Evolutionary conservation across 768 basidiomycete species (phyloP).

Genomic region (Boletus bicolor): DNA sequence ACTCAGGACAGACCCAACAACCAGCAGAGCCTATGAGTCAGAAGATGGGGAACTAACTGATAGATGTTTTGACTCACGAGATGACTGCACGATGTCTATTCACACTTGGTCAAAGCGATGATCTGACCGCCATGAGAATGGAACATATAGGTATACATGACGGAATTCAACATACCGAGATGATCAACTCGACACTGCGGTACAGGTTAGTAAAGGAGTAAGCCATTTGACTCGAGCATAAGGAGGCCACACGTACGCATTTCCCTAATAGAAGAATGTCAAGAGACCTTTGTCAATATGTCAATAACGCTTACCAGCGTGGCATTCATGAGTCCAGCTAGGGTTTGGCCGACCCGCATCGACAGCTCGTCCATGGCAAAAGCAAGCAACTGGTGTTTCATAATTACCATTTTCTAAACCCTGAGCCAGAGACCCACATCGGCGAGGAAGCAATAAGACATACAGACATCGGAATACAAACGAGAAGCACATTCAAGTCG

Average conservation of each 20-base stretch:
- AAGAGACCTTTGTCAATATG: neutral
- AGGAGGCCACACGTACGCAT: conserved; percentile 23
- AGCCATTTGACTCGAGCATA: neutral
- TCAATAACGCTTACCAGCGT: conserved; percentile 53
- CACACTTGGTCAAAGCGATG: conserved; percentile 78
- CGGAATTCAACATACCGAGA: conserved; percentile 47
- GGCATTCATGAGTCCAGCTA: conserved; percentile 83
- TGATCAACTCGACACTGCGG: conserved; percentile 54
- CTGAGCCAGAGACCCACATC: conserved; percentile 43
- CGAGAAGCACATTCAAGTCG: conserved; percentile 71
- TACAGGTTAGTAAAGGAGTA: neutral
- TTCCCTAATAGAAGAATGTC: conserved; percentile 21
- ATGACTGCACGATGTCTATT: conserved; percentile 79
- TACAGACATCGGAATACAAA: conserved; percentile 71
- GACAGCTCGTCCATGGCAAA: conserved; percentile 88
- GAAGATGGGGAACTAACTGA: neutral
- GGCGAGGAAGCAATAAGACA: conserved; percentile 45
- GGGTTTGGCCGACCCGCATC: conserved; percentile 75
- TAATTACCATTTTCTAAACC: neutral
- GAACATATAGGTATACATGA: neutral
- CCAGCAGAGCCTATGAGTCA: conserved; percentile 35
- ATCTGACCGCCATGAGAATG: conserved; percentile 43
- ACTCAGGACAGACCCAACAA: conserved; percentile 77
- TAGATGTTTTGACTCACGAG: conserved; percentile 45
- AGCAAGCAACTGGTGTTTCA: conserved; percentile 53